Evolutionary conservation across 495 filamentous ascomycete species (phyloP), one percentile per base, ranked within the genome.

Genomic region (Aspergillus affinis): DNA sequence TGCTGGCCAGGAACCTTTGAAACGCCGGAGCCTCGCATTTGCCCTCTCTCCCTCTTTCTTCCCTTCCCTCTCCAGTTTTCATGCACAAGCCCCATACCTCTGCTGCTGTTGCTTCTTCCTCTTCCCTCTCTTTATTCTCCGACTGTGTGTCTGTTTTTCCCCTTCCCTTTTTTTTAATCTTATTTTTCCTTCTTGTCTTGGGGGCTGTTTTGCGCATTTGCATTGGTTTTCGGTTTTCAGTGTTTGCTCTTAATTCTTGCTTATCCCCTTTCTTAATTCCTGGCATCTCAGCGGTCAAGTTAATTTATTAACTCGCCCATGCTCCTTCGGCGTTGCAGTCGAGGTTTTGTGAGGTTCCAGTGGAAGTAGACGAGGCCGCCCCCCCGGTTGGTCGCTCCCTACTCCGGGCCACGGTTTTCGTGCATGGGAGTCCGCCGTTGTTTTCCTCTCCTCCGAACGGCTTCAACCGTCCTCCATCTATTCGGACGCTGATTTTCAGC

Each of bases 11-110:
- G 47, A 55, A 61, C 60, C 56, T 64, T 61, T 63, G 65, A 68
- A 68, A 68, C 65, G 50, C 65, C 60, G 65, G 62, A 57, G 62
- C 61, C 62, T 58, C 60, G 59, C 60, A 51, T 32, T 62, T 65
- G 48, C 51, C 57, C 59, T 59, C 26, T 59, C 65, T 60, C 48
- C 49, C 63, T 56, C 54, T 54, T 64, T 58, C 53, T 54, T 51
- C 56, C 55, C 61, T 55, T 61, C 52, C 54, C 55, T 64, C 53
- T 52, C 36, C 57, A 45, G 26, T 54, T 44, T 54, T 21, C 52
- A 54, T 54, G 52, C 30, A 32, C 52, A 32, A 46, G 52, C 21
- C 48, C 50, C 58, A 54, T 60, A 17, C 32, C 36, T 15, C 19
- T 30, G 41, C 13, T 17, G 10, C 36, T 41, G 30, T 6, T 32